Percentiles rank a stretch among this genome's conserved stretches.
Conservation (phyloP, 768 basidiomycete species). For the Suillus occidentalis region DNA sequence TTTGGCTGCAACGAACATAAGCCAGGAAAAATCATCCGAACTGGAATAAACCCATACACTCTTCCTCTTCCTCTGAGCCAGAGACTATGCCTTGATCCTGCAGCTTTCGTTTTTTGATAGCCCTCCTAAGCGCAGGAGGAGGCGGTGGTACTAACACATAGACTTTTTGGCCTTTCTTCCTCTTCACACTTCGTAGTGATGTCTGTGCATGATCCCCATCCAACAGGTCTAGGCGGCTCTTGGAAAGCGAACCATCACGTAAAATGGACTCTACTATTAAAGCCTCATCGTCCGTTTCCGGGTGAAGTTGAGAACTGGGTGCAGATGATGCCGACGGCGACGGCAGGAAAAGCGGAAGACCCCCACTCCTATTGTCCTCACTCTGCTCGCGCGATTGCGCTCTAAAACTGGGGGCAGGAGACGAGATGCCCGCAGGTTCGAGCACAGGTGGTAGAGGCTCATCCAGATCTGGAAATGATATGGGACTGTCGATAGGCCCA, state of each 20-base stretch:
- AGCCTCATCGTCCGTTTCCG: constrained; percentile 21
- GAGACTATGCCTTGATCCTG: constrained; percentile 12
- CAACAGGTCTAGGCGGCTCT: constrained; percentile 18
- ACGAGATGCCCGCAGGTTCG: constrained; percentile 4
- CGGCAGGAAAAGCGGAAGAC: constrained; percentile 49
- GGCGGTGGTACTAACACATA: constrained; percentile 32
- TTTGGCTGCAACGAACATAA: constrained; percentile 37
- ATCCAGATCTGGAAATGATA: constrained; percentile 12
- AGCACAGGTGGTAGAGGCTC: constrained; percentile 12
- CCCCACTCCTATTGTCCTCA: constrained; percentile 16
- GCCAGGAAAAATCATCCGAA: constrained; percentile 24
- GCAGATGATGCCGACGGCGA: constrained; percentile 41
- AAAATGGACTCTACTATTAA: constrained; percentile 12
- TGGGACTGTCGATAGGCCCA: constrained; percentile 22
- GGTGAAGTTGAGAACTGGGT: constrained; percentile 15
- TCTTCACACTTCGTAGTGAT: constrained; percentile 20
- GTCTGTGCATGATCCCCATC: constrained; percentile 7
- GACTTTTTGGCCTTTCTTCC: constrained; percentile 19
- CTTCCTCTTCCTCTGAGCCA: constrained; percentile 23
- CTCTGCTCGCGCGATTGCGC: constrained; percentile 15
- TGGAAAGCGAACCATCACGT: constrained; percentile 13
- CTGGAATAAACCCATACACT: constrained; percentile 30
- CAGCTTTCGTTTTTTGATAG: constrained; percentile 20
- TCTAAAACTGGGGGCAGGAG: constrained; percentile 10
- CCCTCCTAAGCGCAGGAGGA: constrained; percentile 22